These are phyloP conservation scores for Neurospora cerealis DNA, from an alignment of 495 filamentous ascomycete genomes.

Conservation along the genomic window DNA sequence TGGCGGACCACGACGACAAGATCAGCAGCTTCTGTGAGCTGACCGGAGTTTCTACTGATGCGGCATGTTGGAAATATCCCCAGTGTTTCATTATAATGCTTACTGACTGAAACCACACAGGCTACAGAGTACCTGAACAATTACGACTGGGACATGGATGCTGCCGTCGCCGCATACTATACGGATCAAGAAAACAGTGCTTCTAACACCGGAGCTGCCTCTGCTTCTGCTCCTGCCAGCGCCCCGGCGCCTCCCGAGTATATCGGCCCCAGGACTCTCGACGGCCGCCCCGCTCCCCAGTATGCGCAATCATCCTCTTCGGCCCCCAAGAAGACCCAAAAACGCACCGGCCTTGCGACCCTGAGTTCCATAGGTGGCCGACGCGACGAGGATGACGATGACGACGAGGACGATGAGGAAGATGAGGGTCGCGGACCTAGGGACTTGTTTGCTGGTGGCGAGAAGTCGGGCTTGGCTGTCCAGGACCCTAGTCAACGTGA, in stretches of 20 bases:
- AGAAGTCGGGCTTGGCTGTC: slow-evolving; percentile 92
- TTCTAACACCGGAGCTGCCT: slow-evolving; percentile 21
- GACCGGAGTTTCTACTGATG: slow-evolving; percentile 52
- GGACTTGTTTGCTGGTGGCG: slow-evolving; percentile 88
- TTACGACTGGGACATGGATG: slow-evolving; percentile 60
- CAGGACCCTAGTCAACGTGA: slow-evolving; percentile 60
- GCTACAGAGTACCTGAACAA: slow-evolving; percentile 58
- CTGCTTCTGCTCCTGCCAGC: neutral
- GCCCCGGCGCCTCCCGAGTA: slow-evolving; percentile 28
- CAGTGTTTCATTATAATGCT: neutral
- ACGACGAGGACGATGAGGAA: slow-evolving; percentile 51
- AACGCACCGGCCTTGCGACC: slow-evolving; percentile 46
- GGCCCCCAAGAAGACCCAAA: slow-evolving; percentile 30
- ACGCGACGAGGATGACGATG: slow-evolving; percentile 44
- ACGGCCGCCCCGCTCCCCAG: slow-evolving; percentile 43
- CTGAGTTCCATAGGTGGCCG: slow-evolving; percentile 43
- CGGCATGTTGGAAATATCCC: slow-evolving; percentile 40
- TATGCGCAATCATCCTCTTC: slow-evolving; percentile 26
- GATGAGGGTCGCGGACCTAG: slow-evolving; percentile 55
- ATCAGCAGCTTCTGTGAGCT: slow-evolving; percentile 65
- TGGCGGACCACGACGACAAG: slow-evolving; percentile 55
- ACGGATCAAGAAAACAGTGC: slow-evolving; percentile 41
- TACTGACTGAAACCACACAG: slow-evolving; percentile 29
- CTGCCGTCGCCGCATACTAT: slow-evolving; percentile 61
- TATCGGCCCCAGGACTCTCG: slow-evolving; percentile 45